Conservation (phyloP, 352 stramenopile species). For the Globisporangium radiosum region DNA sequence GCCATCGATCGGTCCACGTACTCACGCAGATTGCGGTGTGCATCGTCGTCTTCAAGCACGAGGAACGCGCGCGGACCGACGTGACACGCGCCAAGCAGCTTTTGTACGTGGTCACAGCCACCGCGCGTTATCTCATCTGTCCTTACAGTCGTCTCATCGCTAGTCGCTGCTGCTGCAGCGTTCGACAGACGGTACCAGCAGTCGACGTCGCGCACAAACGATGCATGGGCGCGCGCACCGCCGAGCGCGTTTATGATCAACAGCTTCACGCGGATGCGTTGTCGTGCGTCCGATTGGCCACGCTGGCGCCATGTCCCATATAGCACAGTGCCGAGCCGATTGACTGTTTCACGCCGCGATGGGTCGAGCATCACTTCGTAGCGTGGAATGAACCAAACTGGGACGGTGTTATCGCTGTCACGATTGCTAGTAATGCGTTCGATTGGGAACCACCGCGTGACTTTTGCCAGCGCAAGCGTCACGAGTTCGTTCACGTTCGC, state of each 20-base stretch:
- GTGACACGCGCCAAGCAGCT: constrained; percentile 44
- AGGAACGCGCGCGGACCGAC: constrained; percentile 30
- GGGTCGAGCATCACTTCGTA: constrained; percentile 3
- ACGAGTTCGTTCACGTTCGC: background rate
- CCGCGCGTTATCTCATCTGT: too few relatives aligned
- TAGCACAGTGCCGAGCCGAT: constrained; percentile 2
- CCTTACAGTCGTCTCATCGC: background rate
- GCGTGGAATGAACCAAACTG: constrained; percentile 6
- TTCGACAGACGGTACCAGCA: constrained; percentile 16
- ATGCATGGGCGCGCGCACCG: constrained; percentile 3
- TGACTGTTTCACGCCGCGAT: background rate
- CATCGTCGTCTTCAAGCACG: constrained; percentile 24
- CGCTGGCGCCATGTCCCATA: background rate
- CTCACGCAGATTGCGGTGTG: constrained; percentile 18
- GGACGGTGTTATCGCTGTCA: background rate
- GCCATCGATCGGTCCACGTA: constrained; percentile 16
- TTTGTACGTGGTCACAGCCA: constrained; percentile 33
- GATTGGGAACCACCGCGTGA: background rate
- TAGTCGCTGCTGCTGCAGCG: background rate
- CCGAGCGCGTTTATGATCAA: background rate
- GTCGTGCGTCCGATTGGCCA: background rate
- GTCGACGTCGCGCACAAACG: constrained; percentile 32
- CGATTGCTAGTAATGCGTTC: background rate
- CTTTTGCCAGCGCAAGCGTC: background rate
- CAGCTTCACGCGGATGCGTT: background rate